phyloP scores from a whole-genome alignment of 768 basidiomycete species.

The Trichaptum fuscoviolaceum region DNA sequence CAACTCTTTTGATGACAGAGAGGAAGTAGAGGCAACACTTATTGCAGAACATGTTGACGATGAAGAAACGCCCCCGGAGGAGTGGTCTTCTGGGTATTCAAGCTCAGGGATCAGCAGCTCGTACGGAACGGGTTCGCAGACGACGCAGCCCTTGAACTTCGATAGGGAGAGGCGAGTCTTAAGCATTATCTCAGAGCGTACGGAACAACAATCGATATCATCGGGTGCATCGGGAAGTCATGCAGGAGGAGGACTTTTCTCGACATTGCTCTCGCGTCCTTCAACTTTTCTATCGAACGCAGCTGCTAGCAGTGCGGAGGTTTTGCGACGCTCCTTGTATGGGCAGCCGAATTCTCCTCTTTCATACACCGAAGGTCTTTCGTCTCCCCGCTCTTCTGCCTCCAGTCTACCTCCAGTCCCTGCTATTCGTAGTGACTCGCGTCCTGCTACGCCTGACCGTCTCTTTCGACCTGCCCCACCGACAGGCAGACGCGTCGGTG shows the following conservation, averaged over 20 bases:
- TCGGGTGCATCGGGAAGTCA: slow-evolving; percentile 39
- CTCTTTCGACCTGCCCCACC: slow-evolving; percentile 27
- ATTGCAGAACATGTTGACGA: slow-evolving; percentile 54
- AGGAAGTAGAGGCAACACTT: slow-evolving; percentile 64
- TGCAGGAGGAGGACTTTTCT: neutral
- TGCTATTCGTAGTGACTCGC: slow-evolving; percentile 35
- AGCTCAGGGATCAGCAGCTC: slow-evolving; percentile 15
- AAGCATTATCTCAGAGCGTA: slow-evolving; percentile 75
- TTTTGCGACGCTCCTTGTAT: slow-evolving; percentile 41
- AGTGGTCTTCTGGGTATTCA: slow-evolving; percentile 42
- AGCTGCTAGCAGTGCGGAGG: slow-evolving; percentile 26
- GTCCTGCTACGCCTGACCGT: slow-evolving; percentile 32
- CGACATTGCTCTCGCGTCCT: neutral
- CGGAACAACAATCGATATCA: slow-evolving; percentile 60
- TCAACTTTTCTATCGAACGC: slow-evolving; percentile 24
- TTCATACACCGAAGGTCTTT: slow-evolving; percentile 45
- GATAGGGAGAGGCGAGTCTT: slow-evolving; percentile 45
- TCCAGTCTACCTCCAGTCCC: slow-evolving; percentile 27
- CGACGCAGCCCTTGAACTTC: slow-evolving; percentile 14
- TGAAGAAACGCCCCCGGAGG: slow-evolving; percentile 60
- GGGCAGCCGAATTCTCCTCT: slow-evolving; percentile 34
- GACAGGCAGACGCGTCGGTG: slow-evolving; percentile 50
- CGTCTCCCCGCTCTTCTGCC: slow-evolving; percentile 48
- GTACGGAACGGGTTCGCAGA: slow-evolving; percentile 13
- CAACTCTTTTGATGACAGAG: slow-evolving; percentile 39